phyloP scores from a whole-genome alignment of 805 yeast species.

The Monosporozyma solicola region DNA sequence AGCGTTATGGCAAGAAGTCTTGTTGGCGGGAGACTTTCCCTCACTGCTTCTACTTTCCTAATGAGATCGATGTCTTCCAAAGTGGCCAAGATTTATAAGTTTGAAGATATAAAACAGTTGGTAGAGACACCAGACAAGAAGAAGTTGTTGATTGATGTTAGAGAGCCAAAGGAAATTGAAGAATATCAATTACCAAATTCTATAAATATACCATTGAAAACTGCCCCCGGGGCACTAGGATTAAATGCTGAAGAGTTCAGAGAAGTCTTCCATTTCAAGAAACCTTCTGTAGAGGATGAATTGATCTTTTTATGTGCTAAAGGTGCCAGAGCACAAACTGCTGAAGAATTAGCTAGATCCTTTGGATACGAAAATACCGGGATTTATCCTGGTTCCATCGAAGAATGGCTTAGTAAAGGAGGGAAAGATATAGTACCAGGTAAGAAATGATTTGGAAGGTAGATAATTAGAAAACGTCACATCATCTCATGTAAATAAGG shows the following conservation, averaged over 20 bases:
- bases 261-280: conserved; percentile 69
- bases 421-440: conserved; percentile 7
- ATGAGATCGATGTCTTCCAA: conserved; percentile 9
- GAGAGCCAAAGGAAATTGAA: conserved; percentile 75
- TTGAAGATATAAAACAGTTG: conserved; percentile 42
- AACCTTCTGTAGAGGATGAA: conserved; percentile 64
- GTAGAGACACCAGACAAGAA: conserved; percentile 39
- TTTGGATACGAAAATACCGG: conserved; percentile 81
- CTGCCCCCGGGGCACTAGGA: conserved; percentile 87
- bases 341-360: conserved; percentile 85
- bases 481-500: neutral
- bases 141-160: conserved; percentile 69
- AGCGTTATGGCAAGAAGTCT: neutral
- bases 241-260: conserved; percentile 70
- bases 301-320: conserved; percentile 86
- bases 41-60: neutral
- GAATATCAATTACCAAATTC: conserved; percentile 79
- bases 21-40: neutral
- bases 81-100: conserved; percentile 41
- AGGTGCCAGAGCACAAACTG: conserved; percentile 84
- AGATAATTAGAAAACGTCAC: neutral
- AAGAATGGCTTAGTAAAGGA: conserved; percentile 58
- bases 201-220: conserved; percentile 78
- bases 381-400: conserved; percentile 78
- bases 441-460: neutral